Conservation (phyloP, 352 stramenopile genomes). For the Pythium brachiatum region DNA sequence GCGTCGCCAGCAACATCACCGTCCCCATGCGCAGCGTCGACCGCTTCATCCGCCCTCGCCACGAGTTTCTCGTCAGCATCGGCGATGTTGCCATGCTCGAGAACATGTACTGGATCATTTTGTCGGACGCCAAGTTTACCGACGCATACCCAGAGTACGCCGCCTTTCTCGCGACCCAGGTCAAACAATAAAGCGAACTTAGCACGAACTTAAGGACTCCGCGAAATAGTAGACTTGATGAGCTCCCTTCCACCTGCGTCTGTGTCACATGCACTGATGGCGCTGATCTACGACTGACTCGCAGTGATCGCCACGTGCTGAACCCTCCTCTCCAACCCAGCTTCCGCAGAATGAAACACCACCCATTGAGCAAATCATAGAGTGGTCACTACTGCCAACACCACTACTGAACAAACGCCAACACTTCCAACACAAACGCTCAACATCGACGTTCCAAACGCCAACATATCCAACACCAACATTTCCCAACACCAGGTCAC, state of each 20-base stretch:
- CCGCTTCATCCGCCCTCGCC: conserved; percentile 43
- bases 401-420: no score
- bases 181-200: not conserved
- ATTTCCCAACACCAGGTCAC: no score
- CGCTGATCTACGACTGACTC: not conserved
- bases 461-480: no score
- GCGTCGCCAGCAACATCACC: conserved; percentile 26
- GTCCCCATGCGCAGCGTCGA: conserved; percentile 45
- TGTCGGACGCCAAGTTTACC: conserved; percentile 30
- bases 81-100: conserved; percentile 17
- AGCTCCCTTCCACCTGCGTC: no score
- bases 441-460: not conserved
- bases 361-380: no score
- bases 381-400: no score
- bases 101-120: conserved; percentile 32
- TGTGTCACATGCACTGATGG: not conserved
- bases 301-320: not conserved
- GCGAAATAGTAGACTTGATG: not conserved
- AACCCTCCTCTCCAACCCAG: no score
- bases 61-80: conserved; percentile 34
- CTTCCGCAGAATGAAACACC: no score
- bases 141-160: conserved; percentile 31
- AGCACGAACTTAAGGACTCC: not conserved
- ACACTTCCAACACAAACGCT: no score
- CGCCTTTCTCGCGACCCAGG: conserved; percentile 6